phyloP scores from a whole-genome alignment of 352 stramenopile species.

The Globisporangium paddicum region DNA sequence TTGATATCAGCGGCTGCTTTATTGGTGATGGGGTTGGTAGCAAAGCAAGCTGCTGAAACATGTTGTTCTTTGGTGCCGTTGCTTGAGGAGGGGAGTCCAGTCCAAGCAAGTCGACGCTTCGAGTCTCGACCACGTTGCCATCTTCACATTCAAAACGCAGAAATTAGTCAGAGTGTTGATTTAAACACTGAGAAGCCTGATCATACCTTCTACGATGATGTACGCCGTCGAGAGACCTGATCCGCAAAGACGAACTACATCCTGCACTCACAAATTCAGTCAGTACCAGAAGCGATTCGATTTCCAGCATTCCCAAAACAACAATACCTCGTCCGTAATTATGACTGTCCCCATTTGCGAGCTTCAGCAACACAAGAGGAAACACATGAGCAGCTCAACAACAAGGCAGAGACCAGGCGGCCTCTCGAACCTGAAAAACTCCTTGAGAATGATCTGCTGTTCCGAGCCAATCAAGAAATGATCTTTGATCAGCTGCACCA shows the following conservation, averaged over 20 bases:
- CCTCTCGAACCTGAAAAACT: constrained; percentile 29
- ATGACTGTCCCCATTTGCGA: constrained; percentile 9
- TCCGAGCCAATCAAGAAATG: constrained; percentile 34
- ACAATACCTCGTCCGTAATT: constrained; percentile 11
- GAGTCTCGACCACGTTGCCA: neutral
- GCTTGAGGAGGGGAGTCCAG: constrained; percentile 12
- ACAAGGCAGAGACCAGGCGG: neutral
- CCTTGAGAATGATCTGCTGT: constrained; percentile 22
- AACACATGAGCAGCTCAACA: neutral
- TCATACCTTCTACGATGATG: constrained; percentile 15
- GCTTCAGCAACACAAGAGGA: neutral
- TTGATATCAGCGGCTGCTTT: neutral
- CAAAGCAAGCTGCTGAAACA: neutral
- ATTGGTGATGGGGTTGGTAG: neutral
- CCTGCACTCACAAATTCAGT: constrained; percentile 6
- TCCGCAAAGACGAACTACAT: constrained; percentile 18
- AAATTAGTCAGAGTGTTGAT: neutral
- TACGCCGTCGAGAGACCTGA: constrained; percentile 5
- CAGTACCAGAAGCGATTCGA: neutral
- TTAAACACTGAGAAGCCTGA: no score
- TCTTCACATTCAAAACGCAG: constrained; percentile 1
- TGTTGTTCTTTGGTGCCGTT: neutral
- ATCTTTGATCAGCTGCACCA: constrained; percentile 29
- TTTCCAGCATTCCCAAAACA: neutral
- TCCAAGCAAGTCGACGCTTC: constrained; percentile 27